A percentile compares a stretch with the other conserved stretches of the same genome.
Evolutionary conservation across 2,329 filamentous ascomycete species (phyloP).

Genomic region (Sarocladium kiliense): DNA sequence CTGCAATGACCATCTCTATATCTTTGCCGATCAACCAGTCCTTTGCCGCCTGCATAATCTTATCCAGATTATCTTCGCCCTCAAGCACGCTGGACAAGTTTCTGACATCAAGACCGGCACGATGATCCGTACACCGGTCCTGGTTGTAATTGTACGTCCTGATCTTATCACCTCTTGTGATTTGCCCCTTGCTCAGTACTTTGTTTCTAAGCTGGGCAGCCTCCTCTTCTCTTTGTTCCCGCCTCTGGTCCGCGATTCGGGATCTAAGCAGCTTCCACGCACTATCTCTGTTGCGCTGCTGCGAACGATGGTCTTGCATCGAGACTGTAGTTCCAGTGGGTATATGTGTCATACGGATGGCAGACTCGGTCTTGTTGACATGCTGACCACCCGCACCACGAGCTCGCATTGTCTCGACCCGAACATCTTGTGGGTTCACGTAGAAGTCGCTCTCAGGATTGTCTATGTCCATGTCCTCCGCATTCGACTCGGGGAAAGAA

Average conservation of each 20-base stretch:
- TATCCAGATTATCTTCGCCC: slow-evolving; percentile 66
- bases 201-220: slow-evolving; percentile 68
- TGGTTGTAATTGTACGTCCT: slow-evolving; percentile 74
- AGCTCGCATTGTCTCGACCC: slow-evolving; percentile 83
- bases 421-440: slow-evolving; percentile 77
- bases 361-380: slow-evolving; percentile 97
- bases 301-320: slow-evolving; percentile 90
- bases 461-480: slow-evolving; percentile 58
- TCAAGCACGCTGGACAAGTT: slow-evolving; percentile 76
- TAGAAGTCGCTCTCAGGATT: slow-evolving; percentile 91
- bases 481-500: slow-evolving; percentile 60
- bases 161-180: slow-evolving; percentile 90
- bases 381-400: slow-evolving; percentile 92
- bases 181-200: slow-evolving; percentile 72
- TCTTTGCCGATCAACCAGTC: slow-evolving; percentile 73
- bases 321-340: slow-evolving; percentile 82
- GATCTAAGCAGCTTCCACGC: slow-evolving; percentile 84
- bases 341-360: slow-evolving; percentile 84
- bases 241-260: slow-evolving; percentile 70
- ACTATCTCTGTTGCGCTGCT: slow-evolving; percentile 80
- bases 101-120: slow-evolving; percentile 56
- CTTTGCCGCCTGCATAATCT: slow-evolving; percentile 71
- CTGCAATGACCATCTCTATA: slow-evolving; percentile 64
- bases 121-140: slow-evolving; percentile 7
- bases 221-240: slow-evolving; percentile 81